These are phyloP conservation scores for Astrephomene gubernaculifera DNA, from an alignment of 139 green algal species.

Conservation along the genomic window DNA sequence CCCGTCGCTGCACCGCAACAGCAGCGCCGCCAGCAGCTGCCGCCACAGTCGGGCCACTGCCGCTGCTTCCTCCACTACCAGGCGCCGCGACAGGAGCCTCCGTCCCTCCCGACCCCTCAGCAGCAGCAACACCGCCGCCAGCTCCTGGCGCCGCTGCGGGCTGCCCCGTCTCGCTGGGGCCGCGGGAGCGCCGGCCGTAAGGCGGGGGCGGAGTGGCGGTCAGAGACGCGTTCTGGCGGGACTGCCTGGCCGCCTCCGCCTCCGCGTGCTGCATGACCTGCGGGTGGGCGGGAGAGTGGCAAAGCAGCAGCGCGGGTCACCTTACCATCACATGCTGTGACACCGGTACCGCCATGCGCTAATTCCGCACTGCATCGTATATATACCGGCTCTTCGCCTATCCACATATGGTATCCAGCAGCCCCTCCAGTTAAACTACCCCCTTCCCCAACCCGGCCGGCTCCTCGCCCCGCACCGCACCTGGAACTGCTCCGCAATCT, in stretches of 20 bases:
- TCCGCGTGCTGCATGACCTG: constrained; percentile 17
- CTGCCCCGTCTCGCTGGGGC: not conserved
- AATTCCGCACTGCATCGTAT: too few species aligned
- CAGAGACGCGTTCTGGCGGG: not conserved
- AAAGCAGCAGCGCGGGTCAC: too few species aligned
- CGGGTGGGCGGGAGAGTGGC: not conserved
- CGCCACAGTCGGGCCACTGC: not conserved
- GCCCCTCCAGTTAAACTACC: too few species aligned
- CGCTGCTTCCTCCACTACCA: not conserved
- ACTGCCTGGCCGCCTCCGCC: not conserved
- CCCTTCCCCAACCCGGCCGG: too few species aligned
- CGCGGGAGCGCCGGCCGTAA: not conserved
- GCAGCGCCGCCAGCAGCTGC: not conserved
- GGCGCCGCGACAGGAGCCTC: not conserved
- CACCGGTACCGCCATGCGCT: too few species aligned
- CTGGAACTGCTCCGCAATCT: constrained; percentile 61
- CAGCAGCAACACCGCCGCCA: not conserved
- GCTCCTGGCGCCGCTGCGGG: not conserved
- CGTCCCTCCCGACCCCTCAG: not conserved
- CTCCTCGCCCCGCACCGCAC: not conserved
- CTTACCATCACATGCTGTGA: too few species aligned
- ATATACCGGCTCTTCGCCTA: too few species aligned
- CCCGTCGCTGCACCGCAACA: constrained; percentile 2
- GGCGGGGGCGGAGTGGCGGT: not conserved
- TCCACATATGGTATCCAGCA: too few species aligned